Evolutionary conservation across 2,329 filamentous ascomycete genomes (phyloP).

Genomic region (Pleomassaria siparia): DNA sequence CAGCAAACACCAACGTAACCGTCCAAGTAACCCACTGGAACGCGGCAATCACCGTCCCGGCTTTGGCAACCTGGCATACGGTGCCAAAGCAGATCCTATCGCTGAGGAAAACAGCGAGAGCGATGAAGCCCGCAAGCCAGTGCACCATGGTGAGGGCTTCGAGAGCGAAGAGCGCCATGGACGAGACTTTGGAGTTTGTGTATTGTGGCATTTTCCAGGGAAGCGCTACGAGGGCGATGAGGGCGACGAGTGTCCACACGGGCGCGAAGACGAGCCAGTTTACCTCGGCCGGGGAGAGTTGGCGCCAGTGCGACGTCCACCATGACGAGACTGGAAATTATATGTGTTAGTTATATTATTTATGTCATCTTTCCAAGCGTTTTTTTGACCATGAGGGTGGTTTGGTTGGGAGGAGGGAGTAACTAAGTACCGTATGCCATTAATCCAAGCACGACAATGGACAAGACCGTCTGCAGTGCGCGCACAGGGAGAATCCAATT

Average conservation of each 20-base stretch:
- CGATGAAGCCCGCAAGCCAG: slow-evolving; percentile 87
- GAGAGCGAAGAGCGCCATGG: slow-evolving; percentile 59
- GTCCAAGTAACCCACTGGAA: slow-evolving; percentile 59
- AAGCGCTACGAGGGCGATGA: slow-evolving; percentile 69
- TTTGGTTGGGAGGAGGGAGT: slow-evolving; percentile 1
- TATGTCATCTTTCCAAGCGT: too few relatives aligned
- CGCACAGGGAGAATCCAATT: slow-evolving; percentile 65
- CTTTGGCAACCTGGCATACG: slow-evolving; percentile 63
- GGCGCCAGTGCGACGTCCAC: slow-evolving; percentile 55
- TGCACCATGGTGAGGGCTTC: slow-evolving; percentile 78
- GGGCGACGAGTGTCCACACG: slow-evolving; percentile 69
- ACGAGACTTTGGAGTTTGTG: slow-evolving; percentile 57
- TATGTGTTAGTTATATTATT: slow-evolving; percentile 15
- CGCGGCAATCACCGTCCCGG: slow-evolving; percentile 66
- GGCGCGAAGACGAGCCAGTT: slow-evolving; percentile 80
- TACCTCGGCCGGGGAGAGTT: slow-evolving; percentile 58
- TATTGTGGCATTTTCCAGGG: slow-evolving; percentile 58
- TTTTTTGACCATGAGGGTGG: too few relatives aligned
- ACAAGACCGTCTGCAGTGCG: slow-evolving; percentile 66
- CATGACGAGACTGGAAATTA: slow-evolving; percentile 55
- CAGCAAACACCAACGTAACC: slow-evolving; percentile 39
- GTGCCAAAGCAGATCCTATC: slow-evolving; percentile 57
- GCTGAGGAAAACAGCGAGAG: slow-evolving; percentile 67
- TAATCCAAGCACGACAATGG: slow-evolving; percentile 74
- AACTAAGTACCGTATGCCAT: slow-evolving; percentile 65